phyloP scores from a whole-genome alignment of 305 asterid species.

The Fraxinus floribunda region DNA sequence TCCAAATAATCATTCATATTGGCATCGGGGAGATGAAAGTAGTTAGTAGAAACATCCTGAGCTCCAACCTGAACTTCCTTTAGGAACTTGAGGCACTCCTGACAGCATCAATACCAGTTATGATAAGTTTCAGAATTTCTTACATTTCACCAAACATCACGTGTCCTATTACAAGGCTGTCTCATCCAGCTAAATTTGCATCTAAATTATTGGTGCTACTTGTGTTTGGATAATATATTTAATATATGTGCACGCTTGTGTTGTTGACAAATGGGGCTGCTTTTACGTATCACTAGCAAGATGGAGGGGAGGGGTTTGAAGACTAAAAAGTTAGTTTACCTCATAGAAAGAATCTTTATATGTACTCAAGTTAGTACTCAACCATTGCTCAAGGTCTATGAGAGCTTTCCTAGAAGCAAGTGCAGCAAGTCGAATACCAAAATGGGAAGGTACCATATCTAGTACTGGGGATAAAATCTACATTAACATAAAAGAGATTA shows the following conservation, averaged over 20 bases:
- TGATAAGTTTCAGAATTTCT: constrained; percentile 1
- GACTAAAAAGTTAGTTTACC: constrained; percentile 39
- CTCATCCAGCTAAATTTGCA: constrained; percentile 13
- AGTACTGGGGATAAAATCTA: constrained; percentile 74
- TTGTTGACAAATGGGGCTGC: background rate
- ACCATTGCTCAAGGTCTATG: constrained; percentile 86
- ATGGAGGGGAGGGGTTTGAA: background rate
- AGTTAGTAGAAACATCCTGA: constrained; percentile 61
- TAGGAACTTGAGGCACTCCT: constrained; percentile 87
- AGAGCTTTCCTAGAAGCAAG: constrained; percentile 81
- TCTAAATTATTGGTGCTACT: constrained; percentile 2
- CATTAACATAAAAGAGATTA: constrained; percentile 17
- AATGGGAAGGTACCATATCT: constrained; percentile 68
- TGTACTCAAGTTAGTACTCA: constrained; percentile 53
- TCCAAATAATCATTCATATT: constrained; percentile 61
- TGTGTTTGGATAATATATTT: background rate
- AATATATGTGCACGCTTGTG: background rate
- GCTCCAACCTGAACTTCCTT: constrained; percentile 68
- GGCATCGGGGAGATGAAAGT: constrained; percentile 51
- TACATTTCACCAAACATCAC: background rate
- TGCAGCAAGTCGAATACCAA: constrained; percentile 80
- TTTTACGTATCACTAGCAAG: background rate
- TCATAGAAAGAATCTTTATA: constrained; percentile 72
- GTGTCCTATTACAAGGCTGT: constrained; percentile 1
- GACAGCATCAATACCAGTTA: constrained; percentile 29